Percentiles rank a stretch among this genome's conserved stretches.
Conservation (phyloP, 371 early-diverging fungal species). For the Paraphysoderma sedebokerense region DNA sequence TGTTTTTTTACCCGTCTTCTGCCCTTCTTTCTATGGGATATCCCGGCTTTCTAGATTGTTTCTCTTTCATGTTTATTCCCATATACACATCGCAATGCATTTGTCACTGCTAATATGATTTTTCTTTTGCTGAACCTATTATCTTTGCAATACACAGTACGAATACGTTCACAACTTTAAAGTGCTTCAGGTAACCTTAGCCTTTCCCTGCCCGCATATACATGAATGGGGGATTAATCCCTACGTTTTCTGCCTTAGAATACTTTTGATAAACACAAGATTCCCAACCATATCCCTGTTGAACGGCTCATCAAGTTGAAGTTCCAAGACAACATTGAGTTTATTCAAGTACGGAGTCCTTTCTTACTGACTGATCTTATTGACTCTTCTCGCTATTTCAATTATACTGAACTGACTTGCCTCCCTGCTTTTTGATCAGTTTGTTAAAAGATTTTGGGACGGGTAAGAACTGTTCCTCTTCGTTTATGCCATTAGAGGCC, state of each 20-base stretch:
- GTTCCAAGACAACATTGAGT: conserved; percentile 94
- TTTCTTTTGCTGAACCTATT: no score
- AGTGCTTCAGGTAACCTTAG: conserved; percentile 58
- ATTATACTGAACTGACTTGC: neutral
- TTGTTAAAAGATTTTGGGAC: conserved; percentile 84
- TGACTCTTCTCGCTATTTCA: neutral
- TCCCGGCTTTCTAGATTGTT: no score
- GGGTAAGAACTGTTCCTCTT: no score
- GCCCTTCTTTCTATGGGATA: no score
- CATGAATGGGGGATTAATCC: no score
- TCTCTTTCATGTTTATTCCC: no score
- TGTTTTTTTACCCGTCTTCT: neutral
- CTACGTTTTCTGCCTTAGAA: no score
- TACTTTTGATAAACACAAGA: conserved; percentile 67
- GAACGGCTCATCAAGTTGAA: conserved; percentile 75
- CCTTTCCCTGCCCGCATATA: no score
- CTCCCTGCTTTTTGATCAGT: conserved; percentile 8
- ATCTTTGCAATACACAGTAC: conserved; percentile 28
- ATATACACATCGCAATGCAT: neutral
- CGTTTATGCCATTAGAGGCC: no score
- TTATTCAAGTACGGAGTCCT: conserved; percentile 41
- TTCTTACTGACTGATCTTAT: neutral
- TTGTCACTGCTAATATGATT: neutral
- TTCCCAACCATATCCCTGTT: conserved; percentile 50
- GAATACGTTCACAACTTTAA: conserved; percentile 84